phyloP scores from a whole-genome alignment of 495 filamentous ascomycete genomes.

The Penicillium daleae region DNA sequence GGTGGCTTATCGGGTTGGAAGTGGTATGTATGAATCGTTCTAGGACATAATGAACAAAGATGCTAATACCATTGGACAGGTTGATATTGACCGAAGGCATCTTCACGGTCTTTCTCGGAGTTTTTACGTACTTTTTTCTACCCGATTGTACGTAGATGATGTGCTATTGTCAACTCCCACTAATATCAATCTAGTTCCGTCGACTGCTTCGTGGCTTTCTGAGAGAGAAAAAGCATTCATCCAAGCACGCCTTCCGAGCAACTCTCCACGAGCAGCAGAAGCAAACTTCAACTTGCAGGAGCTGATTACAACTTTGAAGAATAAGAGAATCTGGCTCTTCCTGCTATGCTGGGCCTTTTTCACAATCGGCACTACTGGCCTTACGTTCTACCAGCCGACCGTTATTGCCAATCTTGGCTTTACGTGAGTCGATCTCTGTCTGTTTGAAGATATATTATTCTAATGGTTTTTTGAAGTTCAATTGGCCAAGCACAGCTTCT shows the following conservation, averaged over 20 bases:
- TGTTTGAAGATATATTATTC: background rate
- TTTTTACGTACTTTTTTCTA: background rate
- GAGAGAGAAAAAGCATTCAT: background rate
- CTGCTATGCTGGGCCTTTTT: background rate
- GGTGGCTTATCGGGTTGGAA: background rate
- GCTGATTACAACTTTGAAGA: background rate
- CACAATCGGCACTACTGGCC: background rate
- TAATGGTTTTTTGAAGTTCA: background rate
- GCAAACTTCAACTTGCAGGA: background rate
- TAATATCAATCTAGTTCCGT: background rate
- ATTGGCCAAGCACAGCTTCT: background rate
- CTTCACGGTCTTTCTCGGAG: background rate
- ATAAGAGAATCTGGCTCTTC: background rate
- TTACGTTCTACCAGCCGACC: background rate
- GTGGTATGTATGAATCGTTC: background rate
- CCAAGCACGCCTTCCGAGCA: background rate
- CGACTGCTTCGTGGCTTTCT: background rate
- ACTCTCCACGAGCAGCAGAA: constrained; percentile 1
- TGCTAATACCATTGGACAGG: background rate
- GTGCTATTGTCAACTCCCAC: background rate
- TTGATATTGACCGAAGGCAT: background rate
- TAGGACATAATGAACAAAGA: background rate
- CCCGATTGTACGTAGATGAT: background rate
- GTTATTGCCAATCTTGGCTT: background rate
- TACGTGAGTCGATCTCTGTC: background rate